These are phyloP conservation scores for Metschnikowia cerradonensis DNA, from an alignment of 805 yeast species.

Conservation along the genomic window DNA sequence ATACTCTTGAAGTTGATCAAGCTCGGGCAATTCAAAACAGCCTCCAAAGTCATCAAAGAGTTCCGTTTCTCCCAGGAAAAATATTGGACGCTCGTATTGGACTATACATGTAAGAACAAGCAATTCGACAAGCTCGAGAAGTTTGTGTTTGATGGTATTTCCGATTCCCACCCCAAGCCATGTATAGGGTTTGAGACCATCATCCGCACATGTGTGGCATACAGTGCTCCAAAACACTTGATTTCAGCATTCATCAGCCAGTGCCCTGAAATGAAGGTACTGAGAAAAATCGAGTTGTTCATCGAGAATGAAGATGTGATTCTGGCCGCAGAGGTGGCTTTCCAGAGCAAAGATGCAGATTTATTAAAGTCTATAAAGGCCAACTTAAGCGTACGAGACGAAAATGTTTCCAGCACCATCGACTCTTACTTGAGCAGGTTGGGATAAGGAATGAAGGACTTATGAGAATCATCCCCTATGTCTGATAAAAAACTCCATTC, in stretches of 20 bases:
- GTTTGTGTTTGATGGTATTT: constrained; percentile 21
- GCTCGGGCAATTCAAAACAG: constrained; percentile 48
- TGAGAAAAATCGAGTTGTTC: constrained; percentile 48
- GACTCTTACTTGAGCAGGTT: constrained; percentile 10
- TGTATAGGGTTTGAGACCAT: constrained; percentile 72
- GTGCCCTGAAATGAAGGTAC: constrained; percentile 43
- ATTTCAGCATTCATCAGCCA: constrained; percentile 58
- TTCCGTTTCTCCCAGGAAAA: constrained; percentile 57
- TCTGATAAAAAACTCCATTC: constrained; percentile 6
- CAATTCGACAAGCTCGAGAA: constrained; percentile 53
- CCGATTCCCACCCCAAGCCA: constrained; percentile 38
- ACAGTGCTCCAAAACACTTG: constrained; percentile 52
- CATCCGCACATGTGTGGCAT: constrained; percentile 46
- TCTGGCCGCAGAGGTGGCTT: constrained; percentile 49
- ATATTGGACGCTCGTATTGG: constrained; percentile 50
- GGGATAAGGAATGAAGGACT: neutral
- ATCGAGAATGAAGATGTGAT: constrained; percentile 48
- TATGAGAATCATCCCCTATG: neutral
- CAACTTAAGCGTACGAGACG: constrained; percentile 8
- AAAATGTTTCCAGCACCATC: constrained; percentile 8
- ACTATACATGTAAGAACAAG: constrained; percentile 41
- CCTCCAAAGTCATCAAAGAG: constrained; percentile 46
- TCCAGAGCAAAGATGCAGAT: constrained; percentile 35
- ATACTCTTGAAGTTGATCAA: constrained; percentile 26
- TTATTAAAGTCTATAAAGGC: constrained; percentile 9